Base-by-base conservation (phyloP, 2,329 filamentous ascomycete species). In the Botrytis fabae region DNA sequence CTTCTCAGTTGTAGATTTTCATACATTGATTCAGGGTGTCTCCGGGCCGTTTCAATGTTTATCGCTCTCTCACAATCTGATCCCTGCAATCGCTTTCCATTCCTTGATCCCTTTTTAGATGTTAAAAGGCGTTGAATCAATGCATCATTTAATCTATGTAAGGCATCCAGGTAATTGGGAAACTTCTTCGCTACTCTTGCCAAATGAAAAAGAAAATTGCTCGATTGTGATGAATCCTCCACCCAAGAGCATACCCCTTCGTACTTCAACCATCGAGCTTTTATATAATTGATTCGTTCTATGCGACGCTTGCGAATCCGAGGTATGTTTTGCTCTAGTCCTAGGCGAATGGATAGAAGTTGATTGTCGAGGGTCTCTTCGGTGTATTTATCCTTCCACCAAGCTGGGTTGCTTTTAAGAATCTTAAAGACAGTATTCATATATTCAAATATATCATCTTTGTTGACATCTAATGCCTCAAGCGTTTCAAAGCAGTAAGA, bases 201-300 rank as follows among this genome's bases (percentile, higher is more conserved):
- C n/a, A 63, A n/a, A n/a, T 63, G 60, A 42, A n/a, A 63, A 63
- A 63, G 60, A n/a, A 62, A 63, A 40, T 63, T 63, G 12, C 60
- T 63, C 18, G 60, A 10, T 20, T 42, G 60, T 9, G 35, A 42
- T 44, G 60, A 18, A 28, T 42, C 60, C 25, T 63, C 38, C 16
- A 63, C 60, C 60, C 60, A 63, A 42, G 38, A 63, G 60, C 60
- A 63, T 28, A 42, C 38, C 18, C 38, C 60, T 28, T n/a, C 25
- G 18, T 63, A 28, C 9, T 63, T 20, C 16, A 25, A 42, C 60
- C 60, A 63, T n/a, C 12, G 28, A 18, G 60, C 14, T n/a, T 62
- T 40, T 9, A 62, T 62, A 20, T 62, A 62, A 42, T 62, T 62
- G 4, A 62, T 28, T n/a, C 35, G n/a, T n/a, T 40, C 59, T 38